Conservation (phyloP, 306 rosid genomes). For the Prunus kanzakura region DNA sequence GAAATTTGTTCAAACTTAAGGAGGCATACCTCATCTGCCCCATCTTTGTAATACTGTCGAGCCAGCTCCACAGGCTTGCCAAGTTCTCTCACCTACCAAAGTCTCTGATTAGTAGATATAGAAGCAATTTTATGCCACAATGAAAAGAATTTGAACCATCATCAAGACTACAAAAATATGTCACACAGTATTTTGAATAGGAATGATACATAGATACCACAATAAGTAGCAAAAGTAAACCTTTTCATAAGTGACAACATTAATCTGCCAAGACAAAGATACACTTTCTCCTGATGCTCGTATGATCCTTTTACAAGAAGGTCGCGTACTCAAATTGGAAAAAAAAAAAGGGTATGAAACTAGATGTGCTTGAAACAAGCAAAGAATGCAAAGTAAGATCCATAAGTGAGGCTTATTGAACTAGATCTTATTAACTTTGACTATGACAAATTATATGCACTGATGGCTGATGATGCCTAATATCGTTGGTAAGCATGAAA, state of each 20-base stretch:
- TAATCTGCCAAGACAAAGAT: not conserved
- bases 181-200: not conserved
- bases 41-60: conserved; percentile 82
- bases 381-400: not conserved
- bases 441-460: not conserved
- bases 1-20: conserved; percentile 17
- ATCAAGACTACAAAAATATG: not conserved
- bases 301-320: not conserved
- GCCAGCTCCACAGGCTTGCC: conserved; percentile 99
- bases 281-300: not conserved
- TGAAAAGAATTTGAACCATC: not conserved
- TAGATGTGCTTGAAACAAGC: not conserved
- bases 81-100: conserved; percentile 80
- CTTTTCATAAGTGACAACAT: not conserved
- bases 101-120: conserved; percentile 5
- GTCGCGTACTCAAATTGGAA: not conserved
- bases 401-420: not conserved
- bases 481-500: not conserved
- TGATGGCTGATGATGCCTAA: not conserved
- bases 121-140: conserved; percentile 14
- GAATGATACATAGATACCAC: not conserved
- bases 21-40: conserved; percentile 87
- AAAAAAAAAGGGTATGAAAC: not conserved
- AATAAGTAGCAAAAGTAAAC: not conserved
- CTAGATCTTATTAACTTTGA: not conserved